Evolutionary conservation across 2,329 filamentous ascomycete genomes (phyloP).

Genomic region (Colletotrichum lini): DNA sequence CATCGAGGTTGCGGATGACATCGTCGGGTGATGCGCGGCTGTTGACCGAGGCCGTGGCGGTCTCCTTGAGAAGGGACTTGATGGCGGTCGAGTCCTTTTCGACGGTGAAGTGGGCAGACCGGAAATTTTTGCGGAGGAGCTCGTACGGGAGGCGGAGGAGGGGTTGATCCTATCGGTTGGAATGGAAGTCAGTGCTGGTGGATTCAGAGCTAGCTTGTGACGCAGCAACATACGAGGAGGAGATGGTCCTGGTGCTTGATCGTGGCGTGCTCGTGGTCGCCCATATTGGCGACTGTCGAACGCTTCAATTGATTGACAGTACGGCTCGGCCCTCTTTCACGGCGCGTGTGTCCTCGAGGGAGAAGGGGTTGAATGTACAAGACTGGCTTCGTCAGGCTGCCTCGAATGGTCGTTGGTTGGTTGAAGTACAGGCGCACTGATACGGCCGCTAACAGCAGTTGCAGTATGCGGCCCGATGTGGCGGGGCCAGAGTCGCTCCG

Average conservation of each 20-base stretch:
- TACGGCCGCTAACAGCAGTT: slow-evolving; percentile 22
- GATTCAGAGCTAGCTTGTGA: slow-evolving; percentile 11
- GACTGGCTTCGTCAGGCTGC: slow-evolving; percentile 20
- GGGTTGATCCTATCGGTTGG: slow-evolving; percentile 81
- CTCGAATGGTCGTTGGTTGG: slow-evolving; percentile 16
- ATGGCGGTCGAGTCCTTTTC: slow-evolving; percentile 78
- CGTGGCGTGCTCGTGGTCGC: slow-evolving; percentile 73
- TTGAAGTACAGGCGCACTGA: slow-evolving; percentile 37
- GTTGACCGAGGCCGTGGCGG: slow-evolving; percentile 76
- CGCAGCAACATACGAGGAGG: slow-evolving; percentile 70
- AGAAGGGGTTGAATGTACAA: slow-evolving; percentile 1
- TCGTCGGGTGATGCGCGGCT: slow-evolving; percentile 75
- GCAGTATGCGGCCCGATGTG: slow-evolving; percentile 33
- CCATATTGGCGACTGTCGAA: slow-evolving; percentile 60
- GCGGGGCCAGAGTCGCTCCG: slow-evolving; percentile 32
- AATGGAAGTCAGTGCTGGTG: slow-evolving; percentile 24
- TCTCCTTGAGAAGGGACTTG: slow-evolving; percentile 73
- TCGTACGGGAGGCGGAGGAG: slow-evolving; percentile 94
- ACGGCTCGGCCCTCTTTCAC: neutral
- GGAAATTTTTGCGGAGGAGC: slow-evolving; percentile 94
- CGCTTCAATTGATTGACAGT: neutral
- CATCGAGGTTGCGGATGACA: slow-evolving; percentile 85
- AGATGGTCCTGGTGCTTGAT: slow-evolving; percentile 83
- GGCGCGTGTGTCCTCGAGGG: neutral
- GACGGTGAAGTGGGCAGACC: slow-evolving; percentile 82